A percentile compares a stretch with the other conserved stretches of the same genome.
These are phyloP conservation scores for Astragalus glycyphyllos DNA, from an alignment of 306 rosid species.

Conservation along the genomic window DNA sequence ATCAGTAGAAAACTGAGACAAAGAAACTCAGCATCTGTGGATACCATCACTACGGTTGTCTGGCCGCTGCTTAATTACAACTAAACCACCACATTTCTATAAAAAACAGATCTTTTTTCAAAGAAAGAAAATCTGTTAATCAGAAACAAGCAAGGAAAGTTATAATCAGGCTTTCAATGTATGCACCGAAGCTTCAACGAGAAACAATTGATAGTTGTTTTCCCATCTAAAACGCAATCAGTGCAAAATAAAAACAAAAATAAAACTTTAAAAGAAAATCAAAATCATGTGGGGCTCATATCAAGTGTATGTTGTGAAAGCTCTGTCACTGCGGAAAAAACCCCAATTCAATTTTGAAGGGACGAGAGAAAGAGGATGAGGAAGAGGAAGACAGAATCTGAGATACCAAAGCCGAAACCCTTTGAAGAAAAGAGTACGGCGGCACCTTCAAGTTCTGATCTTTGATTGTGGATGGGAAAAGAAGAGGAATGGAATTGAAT, in stretches of 20 bases:
- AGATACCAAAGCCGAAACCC: slow-evolving; percentile 56
- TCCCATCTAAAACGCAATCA: slow-evolving; percentile 43
- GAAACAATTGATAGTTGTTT: slow-evolving; percentile 39
- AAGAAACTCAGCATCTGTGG: slow-evolving; percentile 72
- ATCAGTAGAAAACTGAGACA: slow-evolving; percentile 68
- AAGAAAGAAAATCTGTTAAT: slow-evolving; percentile 16
- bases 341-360: slow-evolving; percentile 29
- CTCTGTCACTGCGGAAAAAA: slow-evolving; percentile 54
- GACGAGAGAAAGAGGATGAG: not conserved
- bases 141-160: slow-evolving; percentile 8
- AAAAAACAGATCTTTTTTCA: not conserved
- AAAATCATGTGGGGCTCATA: slow-evolving; percentile 59
- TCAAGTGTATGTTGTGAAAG: slow-evolving; percentile 66
- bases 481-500: no score
- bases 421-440: slow-evolving; percentile 33
- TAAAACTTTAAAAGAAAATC: not conserved
- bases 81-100: not conserved
- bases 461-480: no score
- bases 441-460: slow-evolving; percentile 53
- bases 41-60: slow-evolving; percentile 95
- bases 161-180: slow-evolving; percentile 57
- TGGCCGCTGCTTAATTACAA: slow-evolving; percentile 76
- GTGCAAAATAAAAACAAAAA: slow-evolving; percentile 46
- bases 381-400: slow-evolving; percentile 26
- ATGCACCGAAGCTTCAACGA: slow-evolving; percentile 48